Conservation (phyloP, 768 basidiomycete genomes). For the Gymnopilus dilepis region DNA sequence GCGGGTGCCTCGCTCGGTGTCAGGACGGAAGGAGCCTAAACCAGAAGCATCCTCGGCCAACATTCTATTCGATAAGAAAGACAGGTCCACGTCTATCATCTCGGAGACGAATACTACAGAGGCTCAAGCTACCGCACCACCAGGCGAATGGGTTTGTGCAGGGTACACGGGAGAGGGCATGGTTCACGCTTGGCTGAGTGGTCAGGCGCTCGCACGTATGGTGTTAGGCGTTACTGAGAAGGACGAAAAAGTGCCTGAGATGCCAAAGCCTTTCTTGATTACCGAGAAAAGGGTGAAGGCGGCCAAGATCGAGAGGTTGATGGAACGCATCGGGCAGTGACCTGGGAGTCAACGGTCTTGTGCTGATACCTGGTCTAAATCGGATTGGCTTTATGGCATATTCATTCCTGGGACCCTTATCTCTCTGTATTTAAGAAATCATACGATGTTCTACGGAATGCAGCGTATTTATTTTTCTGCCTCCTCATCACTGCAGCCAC, state of each 20-base stretch:
- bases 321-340: slow-evolving; percentile 18
- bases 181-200: slow-evolving; percentile 27
- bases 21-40: slow-evolving; percentile 41
- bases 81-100: slow-evolving; percentile 5
- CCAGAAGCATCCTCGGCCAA: not conserved
- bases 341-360: not conserved
- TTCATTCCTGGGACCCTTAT: not conserved
- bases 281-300: slow-evolving; percentile 54
- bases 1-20: slow-evolving; percentile 53
- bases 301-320: slow-evolving; percentile 44
- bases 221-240: slow-evolving; percentile 41
- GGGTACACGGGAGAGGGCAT: slow-evolving; percentile 73
- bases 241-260: slow-evolving; percentile 33
- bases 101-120: not conserved
- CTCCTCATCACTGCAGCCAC: too few relatives aligned
- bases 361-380: too few relatives aligned
- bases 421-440: not conserved
- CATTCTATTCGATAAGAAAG: not conserved
- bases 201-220: slow-evolving; percentile 37
- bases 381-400: too few relatives aligned
- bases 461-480: not conserved
- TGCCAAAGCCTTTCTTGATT: slow-evolving; percentile 56
- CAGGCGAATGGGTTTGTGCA: slow-evolving; percentile 76
- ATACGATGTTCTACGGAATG: not conserved
- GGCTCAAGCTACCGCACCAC: slow-evolving; percentile 27